phyloP scores from a whole-genome alignment of 1,284 basidiomycete species.

The Cryptococcus maquisensis region DNA sequence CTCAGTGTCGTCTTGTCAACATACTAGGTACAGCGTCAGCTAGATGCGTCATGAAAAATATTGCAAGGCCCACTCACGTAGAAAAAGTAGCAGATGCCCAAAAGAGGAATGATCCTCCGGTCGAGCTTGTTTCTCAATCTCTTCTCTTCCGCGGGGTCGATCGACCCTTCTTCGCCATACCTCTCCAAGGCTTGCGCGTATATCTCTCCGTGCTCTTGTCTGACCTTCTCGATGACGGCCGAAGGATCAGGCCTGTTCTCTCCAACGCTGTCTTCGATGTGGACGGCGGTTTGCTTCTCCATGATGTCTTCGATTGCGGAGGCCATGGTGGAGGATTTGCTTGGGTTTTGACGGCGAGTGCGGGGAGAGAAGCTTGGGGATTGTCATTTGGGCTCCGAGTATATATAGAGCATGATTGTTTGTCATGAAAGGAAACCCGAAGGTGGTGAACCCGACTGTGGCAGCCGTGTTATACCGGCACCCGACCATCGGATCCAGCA shows the following conservation, averaged over 20 bases:
- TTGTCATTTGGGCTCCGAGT: too few relatives aligned
- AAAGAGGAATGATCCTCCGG: slow-evolving; percentile 32
- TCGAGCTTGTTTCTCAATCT: slow-evolving; percentile 37
- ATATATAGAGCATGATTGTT: too few relatives aligned
- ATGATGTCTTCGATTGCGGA: neutral
- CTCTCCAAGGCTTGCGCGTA: slow-evolving; percentile 41
- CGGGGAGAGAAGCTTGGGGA: too few relatives aligned
- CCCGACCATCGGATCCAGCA: too few relatives aligned
- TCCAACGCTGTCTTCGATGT: neutral
- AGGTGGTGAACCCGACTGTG: too few relatives aligned
- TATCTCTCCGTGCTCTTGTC: slow-evolving; percentile 27
- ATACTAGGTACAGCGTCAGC: slow-evolving; percentile 13
- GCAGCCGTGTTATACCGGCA: too few relatives aligned
- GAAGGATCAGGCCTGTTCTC: neutral
- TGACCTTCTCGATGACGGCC: neutral
- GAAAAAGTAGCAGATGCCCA: slow-evolving; percentile 44
- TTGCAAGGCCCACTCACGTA: slow-evolving; percentile 28
- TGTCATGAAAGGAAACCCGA: too few relatives aligned
- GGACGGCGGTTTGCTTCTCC: neutral
- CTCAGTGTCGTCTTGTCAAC: slow-evolving; percentile 43
- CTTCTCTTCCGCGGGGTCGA: slow-evolving; percentile 40
- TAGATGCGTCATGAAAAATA: neutral
- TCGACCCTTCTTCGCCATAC: slow-evolving; percentile 36
- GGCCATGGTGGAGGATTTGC: too few relatives aligned
- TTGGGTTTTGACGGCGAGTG: too few relatives aligned